Evolutionary conservation across 2,329 filamentous ascomycete genomes (phyloP), one percentile per base, ranked within the genome.

Genomic region (Graphilbum sp.): DNA sequence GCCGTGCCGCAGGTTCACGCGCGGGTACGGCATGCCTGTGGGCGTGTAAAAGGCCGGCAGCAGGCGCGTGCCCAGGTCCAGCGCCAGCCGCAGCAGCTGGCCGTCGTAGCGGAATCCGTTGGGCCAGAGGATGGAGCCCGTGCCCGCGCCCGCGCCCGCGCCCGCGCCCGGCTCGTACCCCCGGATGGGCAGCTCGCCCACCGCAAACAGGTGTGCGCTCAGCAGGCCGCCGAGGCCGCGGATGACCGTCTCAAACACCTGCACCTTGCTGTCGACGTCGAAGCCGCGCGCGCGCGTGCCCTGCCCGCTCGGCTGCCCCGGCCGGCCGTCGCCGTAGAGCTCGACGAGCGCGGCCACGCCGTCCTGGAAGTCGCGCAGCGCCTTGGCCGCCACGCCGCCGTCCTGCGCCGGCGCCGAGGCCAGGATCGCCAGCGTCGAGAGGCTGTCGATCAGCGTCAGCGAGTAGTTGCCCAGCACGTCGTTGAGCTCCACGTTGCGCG

Each of bases 241-340:
- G 48, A 98, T 98, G 27, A 94, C 88, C 1, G 88, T 96, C 62
- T 98, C 90, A 52, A 98, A 98, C 30, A 98, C 85, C 60, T 98
- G 88, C 2, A 98, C 90, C 59, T 96, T 98, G 62, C 87, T 94
- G 58, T 98, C 88, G 31, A 94, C 64, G 56, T 98, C 85, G 51
- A 98, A 98, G 0, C 86, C 90, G 39, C 75, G 71, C 4, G 77
- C 76, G 45, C 85, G 68, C 41, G 69, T 64, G 4, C 88, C 88
- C 51, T 72, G 67, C 7, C 82, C 84, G 5, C 67, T 66, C 13
- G 71, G 64, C 23, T 7, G 7, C 3, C 81, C 79, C 9, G 65
- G 59, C 23, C 75, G 75, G 2, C 87, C 88, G 57, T 95, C 87
- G 4, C 88, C 88, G 55, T 95, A 96, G 48, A 90, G 66, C 46